A percentile compares a stretch with the other conserved stretches of the same genome.
phyloP scores from a whole-genome alignment of 345 rosid genomes.

The Gossypium ekmanianum region DNA sequence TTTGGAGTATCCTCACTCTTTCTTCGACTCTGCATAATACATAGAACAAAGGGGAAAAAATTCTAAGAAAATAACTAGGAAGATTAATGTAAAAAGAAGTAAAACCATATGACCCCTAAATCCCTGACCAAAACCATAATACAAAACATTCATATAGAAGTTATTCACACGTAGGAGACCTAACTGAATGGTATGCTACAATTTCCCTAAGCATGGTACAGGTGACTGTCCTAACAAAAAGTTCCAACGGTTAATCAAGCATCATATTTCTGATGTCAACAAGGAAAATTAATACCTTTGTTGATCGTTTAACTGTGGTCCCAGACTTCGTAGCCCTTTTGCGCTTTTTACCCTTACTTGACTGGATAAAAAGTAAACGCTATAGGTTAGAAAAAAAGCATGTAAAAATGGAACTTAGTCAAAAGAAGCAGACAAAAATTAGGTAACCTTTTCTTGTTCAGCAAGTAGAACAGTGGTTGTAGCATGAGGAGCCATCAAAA shows the following conservation, averaged over 20 bases:
- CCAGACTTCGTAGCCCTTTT: slow-evolving; percentile 54
- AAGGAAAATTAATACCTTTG: slow-evolving; percentile 47
- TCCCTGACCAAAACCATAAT: not conserved
- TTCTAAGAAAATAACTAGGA: not conserved
- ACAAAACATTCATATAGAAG: not conserved
- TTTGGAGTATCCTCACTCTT: slow-evolving; percentile 53
- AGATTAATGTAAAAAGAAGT: not conserved
- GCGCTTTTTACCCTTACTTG: slow-evolving; percentile 70
- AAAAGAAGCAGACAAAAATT: not conserved
- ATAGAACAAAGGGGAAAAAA: not conserved
- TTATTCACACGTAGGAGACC: not conserved
- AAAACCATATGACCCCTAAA: not conserved
- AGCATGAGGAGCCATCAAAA: slow-evolving; percentile 78
- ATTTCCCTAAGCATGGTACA: not conserved
- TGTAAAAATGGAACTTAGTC: not conserved
- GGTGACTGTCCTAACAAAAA: not conserved
- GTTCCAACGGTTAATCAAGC: not conserved
- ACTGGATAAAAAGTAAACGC: slow-evolving; percentile 33
- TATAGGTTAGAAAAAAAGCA: not conserved
- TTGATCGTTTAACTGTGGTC: slow-evolving; percentile 47
- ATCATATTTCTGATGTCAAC: slow-evolving; percentile 3
- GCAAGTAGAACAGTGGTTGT: slow-evolving; percentile 54
- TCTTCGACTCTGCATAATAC: slow-evolving; percentile 47
- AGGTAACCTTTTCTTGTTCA: slow-evolving; percentile 68
- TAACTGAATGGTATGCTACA: not conserved